Evolutionary conservation across 495 filamentous ascomycete genomes (phyloP), one percentile per base, ranked within the genome.

Genomic region (Penicillium riverlandense): DNA sequence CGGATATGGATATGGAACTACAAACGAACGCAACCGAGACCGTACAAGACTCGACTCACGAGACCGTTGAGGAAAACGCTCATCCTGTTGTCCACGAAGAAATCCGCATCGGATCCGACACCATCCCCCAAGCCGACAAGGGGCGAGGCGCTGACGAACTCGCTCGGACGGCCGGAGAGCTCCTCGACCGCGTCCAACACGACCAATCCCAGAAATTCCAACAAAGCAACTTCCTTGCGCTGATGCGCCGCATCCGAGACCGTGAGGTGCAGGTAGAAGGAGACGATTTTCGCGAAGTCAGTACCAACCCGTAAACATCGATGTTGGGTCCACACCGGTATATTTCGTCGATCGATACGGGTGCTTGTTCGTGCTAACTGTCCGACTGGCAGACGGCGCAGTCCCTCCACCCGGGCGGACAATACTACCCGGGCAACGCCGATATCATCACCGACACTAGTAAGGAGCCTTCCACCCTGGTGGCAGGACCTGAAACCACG

Each of bases 181-280:
- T 92, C 5, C 69, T 92, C 4, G 76, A 86, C n/a, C 82, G 72
- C 34, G 73, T 92, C 8, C 70, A 77, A 29, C 66, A 82, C 48
- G 80, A 92, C 41, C 72, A 76, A 48, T 82, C 70, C 47, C 55
- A 77, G 40, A 90, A 92, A 52, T 90, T 90, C 56, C 77, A 83
- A 54, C 74, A 89, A 53, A 89, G 85, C 60, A 79, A 77, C 43
- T 92, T 92, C 53, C 70, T 90, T 12, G 75, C 75, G 8, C 61
- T 92, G 50, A 90, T 92, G 87, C 78, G 85, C 28, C 71, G 74
- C 41, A 67, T 78, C 47, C 66, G 75, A 37, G 75, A 78, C 55
- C 69, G 65, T 16, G 73, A 77, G 53, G 74, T 77, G 14, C 63
- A 72, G 45, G 61, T 78, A 41, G 63, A 77, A 47, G 75, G 74